Percentiles rank a stretch among this genome's conserved stretches.
phyloP scores from a whole-genome alignment of 805 yeast species.

The Yamadazyma ubonensis region DNA sequence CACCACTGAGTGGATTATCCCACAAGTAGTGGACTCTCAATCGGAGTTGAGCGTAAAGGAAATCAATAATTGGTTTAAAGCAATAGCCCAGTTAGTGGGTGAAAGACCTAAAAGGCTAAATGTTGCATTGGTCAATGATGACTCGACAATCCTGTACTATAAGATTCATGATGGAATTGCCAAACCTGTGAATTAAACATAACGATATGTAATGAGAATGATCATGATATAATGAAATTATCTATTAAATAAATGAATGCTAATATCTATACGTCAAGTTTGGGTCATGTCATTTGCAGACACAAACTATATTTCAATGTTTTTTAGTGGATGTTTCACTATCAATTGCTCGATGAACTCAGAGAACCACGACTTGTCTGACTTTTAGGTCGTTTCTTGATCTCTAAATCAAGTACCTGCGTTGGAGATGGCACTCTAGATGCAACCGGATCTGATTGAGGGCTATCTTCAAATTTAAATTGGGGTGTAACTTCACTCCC shows the following conservation, averaged over 20 bases:
- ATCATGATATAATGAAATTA: background rate
- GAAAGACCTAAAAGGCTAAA: slow-evolving; percentile 46
- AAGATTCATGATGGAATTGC: slow-evolving; percentile 63
- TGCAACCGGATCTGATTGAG: background rate
- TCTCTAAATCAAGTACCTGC: slow-evolving; percentile 11
- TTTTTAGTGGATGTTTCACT: no score
- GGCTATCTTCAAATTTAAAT: background rate
- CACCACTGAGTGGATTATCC: slow-evolving; percentile 42
- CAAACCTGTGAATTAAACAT: slow-evolving; percentile 43
- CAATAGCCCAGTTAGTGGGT: slow-evolving; percentile 17
- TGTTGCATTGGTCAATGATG: slow-evolving; percentile 57
- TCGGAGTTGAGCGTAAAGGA: slow-evolving; percentile 33
- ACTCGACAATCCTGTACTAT: slow-evolving; percentile 72
- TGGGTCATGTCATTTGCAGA: no score
- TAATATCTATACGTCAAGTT: no score
- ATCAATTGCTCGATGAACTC: background rate
- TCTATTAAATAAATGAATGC: no score
- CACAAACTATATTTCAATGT: no score
- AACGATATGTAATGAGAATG: slow-evolving; percentile 1
- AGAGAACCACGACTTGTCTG: background rate
- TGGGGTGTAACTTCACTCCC: background rate
- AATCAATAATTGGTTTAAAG: slow-evolving; percentile 41
- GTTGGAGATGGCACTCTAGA: slow-evolving; percentile 15
- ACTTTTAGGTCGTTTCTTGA: slow-evolving; percentile 11
- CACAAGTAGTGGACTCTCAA: slow-evolving; percentile 25